Conservation (phyloP, 352 stramenopile species). For the Aphanomyces cochlioides region DNA sequence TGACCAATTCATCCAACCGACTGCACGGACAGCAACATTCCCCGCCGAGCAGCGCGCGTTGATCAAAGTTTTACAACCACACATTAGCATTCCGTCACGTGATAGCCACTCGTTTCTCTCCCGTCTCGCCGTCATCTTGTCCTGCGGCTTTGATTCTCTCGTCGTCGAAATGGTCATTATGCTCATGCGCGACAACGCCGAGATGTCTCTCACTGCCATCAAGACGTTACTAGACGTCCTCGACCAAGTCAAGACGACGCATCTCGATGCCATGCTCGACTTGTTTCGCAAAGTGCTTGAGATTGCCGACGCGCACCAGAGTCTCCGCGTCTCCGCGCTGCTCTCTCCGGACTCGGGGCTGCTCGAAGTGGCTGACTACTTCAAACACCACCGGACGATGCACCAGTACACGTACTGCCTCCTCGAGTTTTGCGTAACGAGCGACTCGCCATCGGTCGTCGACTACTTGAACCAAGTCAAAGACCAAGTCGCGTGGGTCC, state of each 20-base stretch:
- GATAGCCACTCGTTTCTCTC: constrained; percentile 4
- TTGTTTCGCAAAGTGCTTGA: constrained; percentile 47
- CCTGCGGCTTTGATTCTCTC: constrained; percentile 10
- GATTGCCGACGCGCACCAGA: constrained; percentile 21
- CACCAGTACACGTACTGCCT: constrained; percentile 54
- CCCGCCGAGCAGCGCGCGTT: not conserved
- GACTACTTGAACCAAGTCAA: constrained; percentile 8
- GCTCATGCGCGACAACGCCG: not conserved
- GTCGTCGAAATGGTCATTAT: not conserved
- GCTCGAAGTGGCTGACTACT: constrained; percentile 61
- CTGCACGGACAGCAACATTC: constrained; percentile 7
- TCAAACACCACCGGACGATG: constrained; percentile 46
- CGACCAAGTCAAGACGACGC: constrained; percentile 58
- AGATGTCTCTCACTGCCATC: not conserved
- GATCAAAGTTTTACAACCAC: not conserved
- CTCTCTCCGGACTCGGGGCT: constrained; percentile 52
- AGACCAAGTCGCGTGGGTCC: constrained; percentile 14
- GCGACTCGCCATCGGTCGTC: not conserved
- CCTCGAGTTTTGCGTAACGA: constrained; percentile 46
- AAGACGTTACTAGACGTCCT: constrained; percentile 46
- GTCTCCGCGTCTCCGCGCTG: constrained; percentile 38
- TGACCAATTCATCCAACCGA: constrained; percentile 15
- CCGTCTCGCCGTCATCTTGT: not conserved
- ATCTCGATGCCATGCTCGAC: constrained; percentile 44
- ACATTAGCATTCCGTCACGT: not conserved